phyloP scores from a whole-genome alignment of 2,329 filamentous ascomycete genomes.

The Stachybotrys chlorohalonatus region DNA sequence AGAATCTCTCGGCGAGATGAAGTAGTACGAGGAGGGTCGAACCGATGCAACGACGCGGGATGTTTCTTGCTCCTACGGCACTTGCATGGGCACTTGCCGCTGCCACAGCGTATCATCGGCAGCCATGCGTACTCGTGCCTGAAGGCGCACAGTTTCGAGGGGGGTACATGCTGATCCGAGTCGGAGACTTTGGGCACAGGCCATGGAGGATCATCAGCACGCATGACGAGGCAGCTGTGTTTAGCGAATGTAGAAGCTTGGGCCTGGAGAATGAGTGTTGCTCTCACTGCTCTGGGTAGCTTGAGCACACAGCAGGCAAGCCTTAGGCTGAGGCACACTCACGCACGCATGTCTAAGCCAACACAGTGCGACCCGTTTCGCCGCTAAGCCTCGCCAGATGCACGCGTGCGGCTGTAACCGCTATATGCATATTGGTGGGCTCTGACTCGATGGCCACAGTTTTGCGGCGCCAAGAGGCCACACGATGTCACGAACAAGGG shows the following conservation, averaged over 20 bases:
- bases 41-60: too few species aligned
- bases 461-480: background rate
- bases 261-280: background rate
- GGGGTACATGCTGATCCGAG: background rate
- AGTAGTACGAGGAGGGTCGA: too few species aligned
- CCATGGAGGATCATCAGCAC: background rate
- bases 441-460: background rate
- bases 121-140: too few species aligned
- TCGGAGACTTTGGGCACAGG: background rate
- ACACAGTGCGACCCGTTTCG: background rate
- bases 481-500: background rate
- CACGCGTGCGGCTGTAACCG: background rate
- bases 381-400: background rate
- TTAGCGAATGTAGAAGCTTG: background rate
- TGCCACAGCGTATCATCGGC: too few species aligned
- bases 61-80: too few species aligned
- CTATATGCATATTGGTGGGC: background rate
- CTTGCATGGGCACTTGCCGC: too few species aligned
- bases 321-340: too few species aligned
- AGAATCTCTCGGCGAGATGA: background rate
- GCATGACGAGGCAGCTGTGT: background rate
- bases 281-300: too few species aligned
- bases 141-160: too few species aligned
- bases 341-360: background rate
- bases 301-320: too few species aligned